A percentile compares a stretch with the other conserved stretches of the same genome.
These are phyloP conservation scores for Cystofilobasidium macerans DNA, from an alignment of 768 basidiomycete species.

Conservation along the genomic window DNA sequence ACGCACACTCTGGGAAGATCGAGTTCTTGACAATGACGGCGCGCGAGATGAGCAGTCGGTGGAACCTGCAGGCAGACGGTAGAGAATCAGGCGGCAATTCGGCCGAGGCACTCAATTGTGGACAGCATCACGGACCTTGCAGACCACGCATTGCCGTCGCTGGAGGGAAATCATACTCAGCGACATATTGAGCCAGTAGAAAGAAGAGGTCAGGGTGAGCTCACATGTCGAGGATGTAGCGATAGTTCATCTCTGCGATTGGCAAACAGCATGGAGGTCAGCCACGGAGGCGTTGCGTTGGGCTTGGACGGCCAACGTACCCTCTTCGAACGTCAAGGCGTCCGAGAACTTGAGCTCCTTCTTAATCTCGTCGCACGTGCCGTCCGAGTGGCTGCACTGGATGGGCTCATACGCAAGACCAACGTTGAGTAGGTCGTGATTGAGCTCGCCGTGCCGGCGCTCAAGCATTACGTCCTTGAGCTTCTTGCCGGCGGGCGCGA, in stretches of 20 bases:
- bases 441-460: conserved; percentile 2
- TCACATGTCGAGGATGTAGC: conserved; percentile 17
- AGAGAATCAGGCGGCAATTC: no score
- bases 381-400: conserved; percentile 28
- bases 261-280: background rate
- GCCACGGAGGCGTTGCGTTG: background rate
- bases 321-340: conserved; percentile 19
- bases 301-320: background rate
- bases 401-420: conserved; percentile 31
- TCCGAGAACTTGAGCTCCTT: conserved; percentile 12
- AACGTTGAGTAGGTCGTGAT: conserved; percentile 29
- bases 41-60: background rate
- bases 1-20: conserved; percentile 3
- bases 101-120: no score
- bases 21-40: conserved; percentile 7
- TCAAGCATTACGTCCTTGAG: background rate
- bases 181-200: no score
- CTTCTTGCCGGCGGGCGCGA: background rate
- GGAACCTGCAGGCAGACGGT: background rate
- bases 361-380: conserved; percentile 31
- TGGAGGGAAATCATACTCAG: background rate
- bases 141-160: conserved; percentile 1
- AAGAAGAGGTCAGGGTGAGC: no score
- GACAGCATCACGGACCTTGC: background rate
- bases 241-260: conserved; percentile 17